Evolutionary conservation across 331 rosid genomes (phyloP), one percentile per base, ranked within the genome.

Genomic region (Cydonia oblonga): DNA sequence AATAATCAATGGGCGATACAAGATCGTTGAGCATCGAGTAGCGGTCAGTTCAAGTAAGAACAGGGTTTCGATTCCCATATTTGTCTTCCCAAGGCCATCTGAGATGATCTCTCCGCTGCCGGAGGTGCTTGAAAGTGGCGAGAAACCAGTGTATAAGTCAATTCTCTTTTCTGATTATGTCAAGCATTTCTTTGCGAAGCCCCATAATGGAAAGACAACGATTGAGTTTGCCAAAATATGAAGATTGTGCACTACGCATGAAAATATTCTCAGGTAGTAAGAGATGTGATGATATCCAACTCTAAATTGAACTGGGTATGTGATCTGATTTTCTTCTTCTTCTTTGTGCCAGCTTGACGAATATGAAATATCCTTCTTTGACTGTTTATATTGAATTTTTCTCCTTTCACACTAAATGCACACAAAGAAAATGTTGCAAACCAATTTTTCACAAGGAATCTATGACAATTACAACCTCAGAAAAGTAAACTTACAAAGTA

Each of bases 161-260:
- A 86, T 89, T 32, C 1, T 84, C n/a, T 87, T 78, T 70, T 83
- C 87, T 2, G 86, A 84, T 70, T 86, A 88, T 57, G 86, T 83
- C 65, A 82, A 67, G 68, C 82, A 82, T 81, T 88, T 89, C 82
- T 86, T 69, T 61, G 52, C 29, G 56, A 89, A 89, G 72, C 75
- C 85, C 46, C 89, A 84, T 77, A 89, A 84, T 77, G 95, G 91
- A 7, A 88, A 86, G 85, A 24, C 5, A 13, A 84, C 86, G 0
- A 3, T 86, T 75, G 86, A 88, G 5, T 81, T 71, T 75, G 85
- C 83, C 4, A 79, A 82, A 77, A 71, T 81, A 28, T 70, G 49
- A 71, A 20, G 20, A 19, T 24, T n/a, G 19, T 16, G 57, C 4
- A 5, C 24, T 25, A n/a, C 30, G 28, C 24, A 38, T 3, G 15